These are phyloP conservation scores for Oropetium thomaeum DNA, from an alignment of 176 grass and related monocot species.

Conservation along the genomic window DNA sequence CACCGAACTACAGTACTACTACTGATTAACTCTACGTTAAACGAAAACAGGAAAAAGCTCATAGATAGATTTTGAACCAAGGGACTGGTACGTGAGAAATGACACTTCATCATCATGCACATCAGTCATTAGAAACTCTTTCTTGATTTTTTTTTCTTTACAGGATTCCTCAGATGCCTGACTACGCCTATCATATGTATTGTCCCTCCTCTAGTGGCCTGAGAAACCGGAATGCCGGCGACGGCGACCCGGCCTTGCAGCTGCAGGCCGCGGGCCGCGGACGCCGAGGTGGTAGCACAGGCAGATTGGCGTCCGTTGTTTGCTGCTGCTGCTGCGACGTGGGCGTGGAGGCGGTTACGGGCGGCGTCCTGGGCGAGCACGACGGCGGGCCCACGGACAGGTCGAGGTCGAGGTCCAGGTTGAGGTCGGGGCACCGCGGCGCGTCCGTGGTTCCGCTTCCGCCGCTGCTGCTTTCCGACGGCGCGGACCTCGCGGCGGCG, in stretches of 20 bases:
- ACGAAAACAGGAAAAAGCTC: neutral
- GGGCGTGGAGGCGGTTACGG: slow-evolving; percentile 19
- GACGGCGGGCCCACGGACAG: slow-evolving; percentile 73
- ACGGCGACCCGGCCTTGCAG: slow-evolving; percentile 46
- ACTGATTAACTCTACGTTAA: neutral
- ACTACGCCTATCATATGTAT: slow-evolving; percentile 52
- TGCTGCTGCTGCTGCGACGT: slow-evolving; percentile 32
- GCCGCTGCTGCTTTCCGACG: slow-evolving; percentile 56
- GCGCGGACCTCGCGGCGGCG: neutral
- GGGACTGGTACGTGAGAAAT: slow-evolving; percentile 19
- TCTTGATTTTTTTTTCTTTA: slow-evolving; percentile 30
- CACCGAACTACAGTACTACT: neutral
- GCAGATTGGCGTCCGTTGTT: slow-evolving; percentile 34
- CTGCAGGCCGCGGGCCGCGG: slow-evolving; percentile 47
- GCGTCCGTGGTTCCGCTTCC: slow-evolving; percentile 55
- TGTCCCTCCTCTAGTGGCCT: slow-evolving; percentile 71
- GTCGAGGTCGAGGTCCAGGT: slow-evolving; percentile 81
- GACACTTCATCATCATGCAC: slow-evolving; percentile 23
- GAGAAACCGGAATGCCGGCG: slow-evolving; percentile 51
- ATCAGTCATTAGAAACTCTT: slow-evolving; percentile 32
- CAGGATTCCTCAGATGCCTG: neutral
- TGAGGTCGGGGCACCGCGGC: slow-evolving; percentile 81
- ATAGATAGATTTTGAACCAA: slow-evolving; percentile 10
- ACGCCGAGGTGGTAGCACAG: slow-evolving; percentile 76
- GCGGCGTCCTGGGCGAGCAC: slow-evolving; percentile 44